These are phyloP conservation scores for Vachellia collinsii DNA, from an alignment of 306 rosid species.

Conservation along the genomic window DNA sequence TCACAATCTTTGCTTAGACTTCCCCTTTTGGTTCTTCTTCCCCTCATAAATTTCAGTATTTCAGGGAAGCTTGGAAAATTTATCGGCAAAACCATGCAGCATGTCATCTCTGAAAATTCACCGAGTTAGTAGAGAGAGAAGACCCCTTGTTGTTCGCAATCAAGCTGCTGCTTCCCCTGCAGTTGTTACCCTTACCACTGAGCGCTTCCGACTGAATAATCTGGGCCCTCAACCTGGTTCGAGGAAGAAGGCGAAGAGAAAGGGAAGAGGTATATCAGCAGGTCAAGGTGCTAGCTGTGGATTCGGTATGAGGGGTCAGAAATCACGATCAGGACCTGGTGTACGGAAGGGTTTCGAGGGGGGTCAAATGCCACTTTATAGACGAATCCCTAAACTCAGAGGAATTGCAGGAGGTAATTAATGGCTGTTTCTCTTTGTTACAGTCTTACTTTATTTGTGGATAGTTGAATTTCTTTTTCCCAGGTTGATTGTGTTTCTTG, in stretches of 20 bases:
- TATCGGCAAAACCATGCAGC: conserved; percentile 44
- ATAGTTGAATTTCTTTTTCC: neutral
- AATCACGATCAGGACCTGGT: conserved; percentile 94
- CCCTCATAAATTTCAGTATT: conserved; percentile 19
- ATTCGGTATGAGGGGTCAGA: conserved; percentile 98
- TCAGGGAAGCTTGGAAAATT: conserved; percentile 63
- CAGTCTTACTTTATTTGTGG: neutral
- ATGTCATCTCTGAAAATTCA: conserved; percentile 44
- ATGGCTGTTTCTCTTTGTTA: neutral
- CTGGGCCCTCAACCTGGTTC: conserved; percentile 97
- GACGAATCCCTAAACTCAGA: conserved; percentile 82
- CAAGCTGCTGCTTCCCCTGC: conserved; percentile 43
- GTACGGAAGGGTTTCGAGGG: conserved; percentile 87
- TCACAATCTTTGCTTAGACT: neutral
- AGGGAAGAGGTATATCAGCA: conserved; percentile 90
- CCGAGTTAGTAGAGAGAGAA: conserved; percentile 28
- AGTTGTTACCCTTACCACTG: conserved; percentile 32
- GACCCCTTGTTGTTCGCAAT: conserved; percentile 40
- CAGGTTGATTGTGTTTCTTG: neutral
- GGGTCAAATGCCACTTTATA: conserved; percentile 96
- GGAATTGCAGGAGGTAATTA: conserved; percentile 97
- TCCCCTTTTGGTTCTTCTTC: neutral
- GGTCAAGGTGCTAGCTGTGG: conserved; percentile 99
- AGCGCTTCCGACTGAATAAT: conserved; percentile 76
- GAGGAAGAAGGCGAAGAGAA: conserved; percentile 83